Conservation (phyloP, 768 basidiomycete genomes). For the Tylopilus intermedius region DNA sequence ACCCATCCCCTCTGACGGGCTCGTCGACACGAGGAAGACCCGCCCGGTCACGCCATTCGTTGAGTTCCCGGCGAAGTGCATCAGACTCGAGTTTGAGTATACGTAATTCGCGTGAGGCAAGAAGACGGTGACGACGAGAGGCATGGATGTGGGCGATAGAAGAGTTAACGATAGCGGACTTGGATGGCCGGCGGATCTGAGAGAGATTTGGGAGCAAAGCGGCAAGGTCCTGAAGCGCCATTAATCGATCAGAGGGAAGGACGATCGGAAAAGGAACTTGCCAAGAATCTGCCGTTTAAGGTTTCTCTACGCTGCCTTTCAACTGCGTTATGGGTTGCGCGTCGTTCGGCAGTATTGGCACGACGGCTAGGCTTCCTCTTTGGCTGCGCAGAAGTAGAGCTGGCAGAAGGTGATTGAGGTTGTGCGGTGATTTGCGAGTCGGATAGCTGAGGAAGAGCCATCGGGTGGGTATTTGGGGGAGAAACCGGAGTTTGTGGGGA, state of each 20-base stretch:
- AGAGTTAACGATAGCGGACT: constrained; percentile 95
- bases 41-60: constrained; percentile 84
- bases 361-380: constrained; percentile 84
- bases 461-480: constrained; percentile 32
- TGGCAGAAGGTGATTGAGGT: constrained; percentile 22
- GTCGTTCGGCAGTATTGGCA: constrained; percentile 93
- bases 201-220: constrained; percentile 87
- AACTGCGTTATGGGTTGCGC: constrained; percentile 96
- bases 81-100: constrained; percentile 76
- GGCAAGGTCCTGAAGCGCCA: constrained; percentile 68
- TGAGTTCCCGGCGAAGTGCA: constrained; percentile 83
- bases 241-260: constrained; percentile 13
- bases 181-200: constrained; percentile 88
- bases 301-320: constrained; percentile 92
- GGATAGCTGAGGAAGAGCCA: constrained; percentile 31
- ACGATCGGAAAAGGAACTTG: constrained; percentile 33
- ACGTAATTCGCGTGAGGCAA: constrained; percentile 80
- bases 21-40: constrained; percentile 70
- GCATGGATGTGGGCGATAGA: constrained; percentile 86
- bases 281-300: constrained; percentile 87
- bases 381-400: constrained; percentile 33
- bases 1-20: constrained; percentile 65
- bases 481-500: constrained; percentile 48
- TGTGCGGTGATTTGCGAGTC: constrained; percentile 21
- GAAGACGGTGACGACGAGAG: constrained; percentile 72